A percentile compares a stretch with the other conserved stretches of the same genome.
phyloP scores from a whole-genome alignment of 306 rosid genomes.

The Acacia melanoxylon region DNA sequence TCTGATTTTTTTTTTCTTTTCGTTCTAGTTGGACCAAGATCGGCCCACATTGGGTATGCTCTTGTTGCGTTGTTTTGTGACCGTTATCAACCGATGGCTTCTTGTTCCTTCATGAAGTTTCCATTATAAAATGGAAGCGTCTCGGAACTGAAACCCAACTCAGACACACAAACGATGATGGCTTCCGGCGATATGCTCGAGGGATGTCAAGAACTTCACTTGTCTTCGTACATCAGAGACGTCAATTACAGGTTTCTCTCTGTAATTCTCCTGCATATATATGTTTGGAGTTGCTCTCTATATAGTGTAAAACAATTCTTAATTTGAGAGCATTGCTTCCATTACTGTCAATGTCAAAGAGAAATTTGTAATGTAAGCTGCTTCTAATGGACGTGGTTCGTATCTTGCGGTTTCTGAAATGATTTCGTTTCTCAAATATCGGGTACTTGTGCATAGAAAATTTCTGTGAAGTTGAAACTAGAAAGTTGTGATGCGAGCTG shows the following conservation, averaged over 20 bases:
- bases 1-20: background rate
- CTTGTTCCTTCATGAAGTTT: background rate
- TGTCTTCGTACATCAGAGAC: conserved; percentile 25
- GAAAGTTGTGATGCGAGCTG: background rate
- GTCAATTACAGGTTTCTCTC: conserved; percentile 35
- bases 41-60: background rate
- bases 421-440: background rate
- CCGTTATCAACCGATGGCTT: background rate
- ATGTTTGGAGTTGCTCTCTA: background rate
- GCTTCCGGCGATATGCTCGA: background rate
- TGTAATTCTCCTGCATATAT: background rate
- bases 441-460: background rate
- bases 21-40: background rate
- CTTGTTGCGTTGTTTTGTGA: background rate
- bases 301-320: background rate
- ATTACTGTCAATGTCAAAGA: background rate
- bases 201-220: background rate
- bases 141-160: no score
- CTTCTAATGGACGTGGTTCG: background rate
- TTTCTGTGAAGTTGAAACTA: background rate
- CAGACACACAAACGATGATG: background rate
- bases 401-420: background rate
- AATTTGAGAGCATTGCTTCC: background rate
- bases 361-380: background rate
- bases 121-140: background rate